Base-by-base conservation (phyloP, 495 filamentous ascomycete species). In the Friedmanniomyces simplex region DNA sequence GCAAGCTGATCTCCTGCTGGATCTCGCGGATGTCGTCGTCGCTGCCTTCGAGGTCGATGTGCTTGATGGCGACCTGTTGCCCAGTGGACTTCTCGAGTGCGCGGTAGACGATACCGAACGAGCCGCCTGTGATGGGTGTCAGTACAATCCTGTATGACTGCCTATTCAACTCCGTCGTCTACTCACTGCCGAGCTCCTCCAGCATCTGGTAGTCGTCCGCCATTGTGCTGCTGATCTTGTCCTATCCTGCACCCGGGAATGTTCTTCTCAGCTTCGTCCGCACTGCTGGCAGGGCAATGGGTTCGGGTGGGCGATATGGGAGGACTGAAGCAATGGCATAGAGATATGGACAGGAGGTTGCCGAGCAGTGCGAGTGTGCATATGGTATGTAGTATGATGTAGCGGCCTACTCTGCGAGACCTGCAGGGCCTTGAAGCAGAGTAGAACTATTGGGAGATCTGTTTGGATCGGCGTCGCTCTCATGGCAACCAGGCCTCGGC, bases 1-100 rank as follows among this genome's bases (percentile, higher is more conserved):
- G 76, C 61, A 99, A 95, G 32, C 89, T 85, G 62, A 99, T 97
- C 70, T 99, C 93, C 65, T 95, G 89, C 65, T 97, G 95, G 66
- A 99, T 97, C 71, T 99, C 93, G 70, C 95, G 89, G 48, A 99
- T 93, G 69, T 99, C 93, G 66, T 99, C 93, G 71, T 96, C 93
- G 66, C 90, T 93, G 69, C 89, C 93, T 71, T 99, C 93, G 61
- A 99, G 90, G 65, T 99, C 93, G 68, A 99, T 96, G 60, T 95
- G 78, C 68, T 96, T 99, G 73, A 95, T 95, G 21, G 90, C 91
- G 13, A 95, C 89, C 13, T 88, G 81, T 68, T 89, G 83, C 46
- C 89, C 89, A 13, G 85, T 91, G 2, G 84, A 79, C 64, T 85
- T 88, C 71, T 95, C 87, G 49, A 95, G 48, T 28, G 50, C 37